A percentile compares a stretch with the other conserved stretches of the same genome.
Conservation (phyloP, 2,329 filamentous ascomycete genomes). For the Ceratocystis ficicola region DNA sequence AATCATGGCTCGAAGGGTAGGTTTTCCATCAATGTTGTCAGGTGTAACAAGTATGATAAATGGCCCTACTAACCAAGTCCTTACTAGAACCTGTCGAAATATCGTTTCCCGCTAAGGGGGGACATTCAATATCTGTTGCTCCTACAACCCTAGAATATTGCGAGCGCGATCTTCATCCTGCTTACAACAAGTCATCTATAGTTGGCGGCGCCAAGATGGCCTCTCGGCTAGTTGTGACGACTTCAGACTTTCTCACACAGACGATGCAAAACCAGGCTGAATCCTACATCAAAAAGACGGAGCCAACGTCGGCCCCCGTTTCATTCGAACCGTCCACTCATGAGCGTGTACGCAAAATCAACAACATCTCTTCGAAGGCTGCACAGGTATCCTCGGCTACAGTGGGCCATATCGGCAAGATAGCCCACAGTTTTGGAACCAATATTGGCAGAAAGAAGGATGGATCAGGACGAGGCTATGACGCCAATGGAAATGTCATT, state of each 20-base stretch:
- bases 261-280: constrained; percentile 67
- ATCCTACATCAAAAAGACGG: constrained; percentile 65
- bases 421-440: constrained; percentile 84
- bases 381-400: constrained; percentile 74
- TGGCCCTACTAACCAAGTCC: constrained; percentile 8
- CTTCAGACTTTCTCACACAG: constrained; percentile 66
- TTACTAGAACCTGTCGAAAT: constrained; percentile 61
- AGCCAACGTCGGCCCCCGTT: constrained; percentile 66
- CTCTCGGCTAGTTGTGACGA: constrained; percentile 83
- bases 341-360: constrained; percentile 73
- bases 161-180: constrained; percentile 68
- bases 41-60: neutral
- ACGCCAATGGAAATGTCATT: constrained; percentile 55
- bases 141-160: constrained; percentile 60
- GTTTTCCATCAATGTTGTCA: constrained; percentile 23
- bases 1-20: constrained; percentile 84
- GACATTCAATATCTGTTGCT: constrained; percentile 50
- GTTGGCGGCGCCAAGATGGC: constrained; percentile 80
- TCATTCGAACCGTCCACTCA: constrained; percentile 81
- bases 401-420: constrained; percentile 66
- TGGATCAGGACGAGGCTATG: constrained; percentile 46
- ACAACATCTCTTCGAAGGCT: constrained; percentile 69
- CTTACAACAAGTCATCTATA: constrained; percentile 77
- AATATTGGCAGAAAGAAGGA: constrained; percentile 47
- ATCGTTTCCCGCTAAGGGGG: constrained; percentile 55